Evolutionary conservation across 1,284 basidiomycete species (phyloP).

Genomic region (Neolentinus lepideus): DNA sequence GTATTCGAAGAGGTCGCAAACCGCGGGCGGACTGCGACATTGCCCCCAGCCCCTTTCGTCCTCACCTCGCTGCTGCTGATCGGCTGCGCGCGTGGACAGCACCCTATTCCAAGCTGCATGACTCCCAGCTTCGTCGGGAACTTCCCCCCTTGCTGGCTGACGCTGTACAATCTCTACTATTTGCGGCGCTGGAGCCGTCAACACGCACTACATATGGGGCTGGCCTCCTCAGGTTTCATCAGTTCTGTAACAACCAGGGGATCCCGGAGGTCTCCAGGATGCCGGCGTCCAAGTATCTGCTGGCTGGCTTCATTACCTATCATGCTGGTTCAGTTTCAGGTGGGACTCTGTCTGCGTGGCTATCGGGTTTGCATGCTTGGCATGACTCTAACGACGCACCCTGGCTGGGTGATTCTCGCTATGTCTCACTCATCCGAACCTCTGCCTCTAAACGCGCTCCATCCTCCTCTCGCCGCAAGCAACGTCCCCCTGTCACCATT

Average conservation of each 20-base stretch:
- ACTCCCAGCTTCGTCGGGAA: too few species aligned
- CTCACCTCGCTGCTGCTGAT: too few species aligned
- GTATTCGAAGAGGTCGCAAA: too few species aligned
- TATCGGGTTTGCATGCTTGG: constrained; percentile 20
- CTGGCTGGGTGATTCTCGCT: constrained; percentile 19
- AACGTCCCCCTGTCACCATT: constrained; percentile 15
- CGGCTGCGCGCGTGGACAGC: too few species aligned
- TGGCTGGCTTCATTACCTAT: constrained; percentile 9
- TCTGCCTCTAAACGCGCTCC: too few species aligned
- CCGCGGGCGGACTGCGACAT: too few species aligned
- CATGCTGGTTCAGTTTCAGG: constrained; percentile 12
- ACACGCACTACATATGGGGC: constrained; percentile 7
- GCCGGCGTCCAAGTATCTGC: constrained; percentile 10
- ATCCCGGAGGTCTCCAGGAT: constrained; percentile 8
- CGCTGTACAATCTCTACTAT: too few species aligned
- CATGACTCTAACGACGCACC: constrained; percentile 18
- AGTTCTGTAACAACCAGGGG: constrained; percentile 6
- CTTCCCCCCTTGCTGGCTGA: too few species aligned
- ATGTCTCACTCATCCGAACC: not conserved
- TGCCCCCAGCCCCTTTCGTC: too few species aligned
- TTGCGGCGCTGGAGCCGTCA: too few species aligned
- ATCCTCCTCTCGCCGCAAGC: too few species aligned
- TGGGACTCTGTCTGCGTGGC: constrained; percentile 15
- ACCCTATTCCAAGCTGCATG: too few species aligned
- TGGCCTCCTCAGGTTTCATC: constrained; percentile 9